Base-by-base conservation (phyloP, 139 green algal species). In the Haematococcus lacustris region DNA sequence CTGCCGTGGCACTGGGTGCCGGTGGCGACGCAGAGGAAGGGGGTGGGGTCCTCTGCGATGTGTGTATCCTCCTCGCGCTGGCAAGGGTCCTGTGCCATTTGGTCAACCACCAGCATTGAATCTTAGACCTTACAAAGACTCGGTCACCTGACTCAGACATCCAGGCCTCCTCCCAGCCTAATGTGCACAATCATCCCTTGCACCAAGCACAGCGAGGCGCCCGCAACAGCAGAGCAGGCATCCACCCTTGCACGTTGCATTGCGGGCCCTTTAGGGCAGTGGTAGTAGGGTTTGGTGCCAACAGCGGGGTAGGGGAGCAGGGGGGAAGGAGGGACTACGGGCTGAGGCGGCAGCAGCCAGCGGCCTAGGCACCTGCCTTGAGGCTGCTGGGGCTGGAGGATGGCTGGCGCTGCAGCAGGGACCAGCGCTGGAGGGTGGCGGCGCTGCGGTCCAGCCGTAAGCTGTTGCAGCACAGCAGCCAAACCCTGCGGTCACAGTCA, bases 391-490 rank as follows among this genome's bases (percentile, higher is more conserved):
- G 41, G 23, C 67, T 41, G 23, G n/a, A 32, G 2, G 67, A 9
- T 21, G 25, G 25, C 40, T 71, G 25, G 34, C 66, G 39, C 39
- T 60, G 66, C 66, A 71, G 17, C 30, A 23, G 34, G 43, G 47
- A 47, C 47, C 33, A 40, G n/a, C 67, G n/a, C 9, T 73, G 23
- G 3, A 74, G 37, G 2, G 69, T 13, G 3, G 17, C 23, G 35
- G 38, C 51, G 35, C 35, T 74, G 35, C 69, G 69, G 69, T 79
- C 66, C 32, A 79, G 53, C 43, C 75, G 66, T 9, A 83, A 59
- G 0, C 57, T 74, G 70, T 69, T 70, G 74, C 70, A 78, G 70
- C 75, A 73, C 43, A 73, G 68, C 25, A 83, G 60, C 78, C 78
- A 83, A 6, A 83, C 69, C 4, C 78, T 76, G 57, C 70, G 17